Base-by-base conservation (phyloP, 225 moss, liverwort and hornwort species). In the Pseudoscleropodium purum region DNA sequence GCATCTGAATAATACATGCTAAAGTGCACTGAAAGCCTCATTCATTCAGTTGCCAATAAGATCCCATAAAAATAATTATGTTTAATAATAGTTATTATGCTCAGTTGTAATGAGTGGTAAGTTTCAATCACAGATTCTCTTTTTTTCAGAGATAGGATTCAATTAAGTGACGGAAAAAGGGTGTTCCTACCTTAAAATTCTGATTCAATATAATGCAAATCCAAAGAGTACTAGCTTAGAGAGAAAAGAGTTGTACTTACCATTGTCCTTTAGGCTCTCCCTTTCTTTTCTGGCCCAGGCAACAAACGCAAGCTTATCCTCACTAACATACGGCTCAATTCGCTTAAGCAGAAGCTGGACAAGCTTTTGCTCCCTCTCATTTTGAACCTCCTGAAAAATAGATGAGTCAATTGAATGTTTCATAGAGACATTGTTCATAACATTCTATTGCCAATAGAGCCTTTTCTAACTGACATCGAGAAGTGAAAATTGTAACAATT, bases 201-300 rank as follows among this genome's bases (percentile, higher is more conserved):
- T 63, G 52, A 87, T 75, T 81, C n/a, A 59, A 85, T 34, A 30
- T 8, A 30, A 19, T 76, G 75, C 31, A 37, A 64, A 79, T 80
- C 68, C 57, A 52, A 52, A 83, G 30, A 63, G 62, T 56, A 67
- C 27, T 41, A 82, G n/a, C 61, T 24, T 61, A 27, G 81, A 86
- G 57, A 85, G 75, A 37, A 56, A 85, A 10, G 12, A 59, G 30
- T 62, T 56, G 20, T n/a, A 41, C 83, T 85, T 89, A 97, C 96
- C 94, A 91, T 93, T 88, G 60, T 93, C 94, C 80, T 92, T 93
- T 7, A 97, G 91, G 49, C 87, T 93, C 47, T 95, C 91, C 64
- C 92, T 93, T 90, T 97, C 98, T 43, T 88, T 84, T 87, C 83
- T 92, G 61, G 93, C 94, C 97, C 96, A 96, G 3, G 90, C 74